Conservation (phyloP, 768 basidiomycete species). For the Lentinula edodes region DNA sequence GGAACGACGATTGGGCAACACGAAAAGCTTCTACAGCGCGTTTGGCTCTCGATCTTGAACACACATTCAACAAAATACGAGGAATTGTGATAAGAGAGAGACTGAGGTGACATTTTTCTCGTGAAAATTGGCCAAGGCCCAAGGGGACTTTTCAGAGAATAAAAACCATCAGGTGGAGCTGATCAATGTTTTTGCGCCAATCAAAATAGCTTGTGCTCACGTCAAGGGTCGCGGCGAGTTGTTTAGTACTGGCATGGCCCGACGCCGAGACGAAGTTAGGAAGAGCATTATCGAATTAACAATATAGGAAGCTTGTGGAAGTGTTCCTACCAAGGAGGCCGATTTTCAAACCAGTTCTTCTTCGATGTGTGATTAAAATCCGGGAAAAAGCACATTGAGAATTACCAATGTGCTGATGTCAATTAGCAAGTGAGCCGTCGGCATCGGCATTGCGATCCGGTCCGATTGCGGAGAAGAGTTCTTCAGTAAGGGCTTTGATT, state of each 20-base stretch:
- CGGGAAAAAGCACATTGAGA: background rate
- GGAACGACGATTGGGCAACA: background rate
- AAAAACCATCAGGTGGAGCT: background rate
- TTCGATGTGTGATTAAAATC: background rate
- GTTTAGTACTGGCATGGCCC: background rate
- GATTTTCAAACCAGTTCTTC: background rate
- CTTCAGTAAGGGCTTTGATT: background rate
- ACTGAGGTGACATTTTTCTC: too few relatives aligned
- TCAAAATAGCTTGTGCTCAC: background rate
- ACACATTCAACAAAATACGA: too few relatives aligned
- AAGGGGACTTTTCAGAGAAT: background rate
- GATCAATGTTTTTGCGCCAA: constrained; percentile 2
- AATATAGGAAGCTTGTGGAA: background rate
- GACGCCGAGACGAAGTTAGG: background rate
- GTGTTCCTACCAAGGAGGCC: background rate
- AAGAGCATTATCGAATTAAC: background rate
- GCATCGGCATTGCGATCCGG: background rate
- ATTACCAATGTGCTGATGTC: background rate
- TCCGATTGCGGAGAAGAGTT: background rate
- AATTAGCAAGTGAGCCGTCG: background rate
- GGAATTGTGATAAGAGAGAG: too few relatives aligned
- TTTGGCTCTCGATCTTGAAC: too few relatives aligned
- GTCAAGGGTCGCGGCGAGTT: background rate
- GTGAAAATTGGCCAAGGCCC: too few relatives aligned
- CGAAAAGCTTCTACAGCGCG: too few relatives aligned